Conservation (phyloP, 2,329 filamentous ascomycete species). For the Colletotrichum chrysophilum region DNA sequence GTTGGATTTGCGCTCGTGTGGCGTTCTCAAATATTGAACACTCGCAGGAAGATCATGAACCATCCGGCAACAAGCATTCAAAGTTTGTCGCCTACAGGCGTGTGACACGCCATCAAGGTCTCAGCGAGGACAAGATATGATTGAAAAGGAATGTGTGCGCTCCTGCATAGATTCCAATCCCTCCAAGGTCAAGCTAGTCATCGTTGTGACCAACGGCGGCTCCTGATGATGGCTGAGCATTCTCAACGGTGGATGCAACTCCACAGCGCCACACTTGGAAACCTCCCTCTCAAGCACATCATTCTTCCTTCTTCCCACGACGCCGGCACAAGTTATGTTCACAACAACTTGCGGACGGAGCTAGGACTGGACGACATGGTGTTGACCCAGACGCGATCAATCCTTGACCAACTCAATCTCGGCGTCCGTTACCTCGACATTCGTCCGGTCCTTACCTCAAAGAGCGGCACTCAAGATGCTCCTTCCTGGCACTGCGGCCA, state of each 20-base stretch:
- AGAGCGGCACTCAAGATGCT: not conserved
- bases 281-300: not conserved
- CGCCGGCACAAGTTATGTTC: not conserved
- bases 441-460: not conserved
- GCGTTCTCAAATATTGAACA: not conserved
- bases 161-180: not conserved
- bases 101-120: not conserved
- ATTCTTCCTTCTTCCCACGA: not conserved
- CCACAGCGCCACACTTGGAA: not conserved
- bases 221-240: not conserved
- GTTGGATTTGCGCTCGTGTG: not conserved
- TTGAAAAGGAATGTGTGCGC: fast-evolving
- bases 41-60: not conserved
- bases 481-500: not conserved
- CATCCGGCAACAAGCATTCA: fast-evolving
- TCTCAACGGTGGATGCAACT: not conserved
- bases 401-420: not conserved
- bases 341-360: not conserved
- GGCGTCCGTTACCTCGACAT: not conserved
- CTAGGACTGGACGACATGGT: not conserved
- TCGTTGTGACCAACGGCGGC: not conserved
- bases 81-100: not conserved
- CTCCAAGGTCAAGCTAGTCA: not conserved
- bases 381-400: not conserved
- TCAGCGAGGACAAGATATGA: not conserved